Percentiles rank a stretch among this genome's conserved stretches.
Conservation (phyloP, 148 eudicot genomes). For the Fagopyrum esculentum region DNA sequence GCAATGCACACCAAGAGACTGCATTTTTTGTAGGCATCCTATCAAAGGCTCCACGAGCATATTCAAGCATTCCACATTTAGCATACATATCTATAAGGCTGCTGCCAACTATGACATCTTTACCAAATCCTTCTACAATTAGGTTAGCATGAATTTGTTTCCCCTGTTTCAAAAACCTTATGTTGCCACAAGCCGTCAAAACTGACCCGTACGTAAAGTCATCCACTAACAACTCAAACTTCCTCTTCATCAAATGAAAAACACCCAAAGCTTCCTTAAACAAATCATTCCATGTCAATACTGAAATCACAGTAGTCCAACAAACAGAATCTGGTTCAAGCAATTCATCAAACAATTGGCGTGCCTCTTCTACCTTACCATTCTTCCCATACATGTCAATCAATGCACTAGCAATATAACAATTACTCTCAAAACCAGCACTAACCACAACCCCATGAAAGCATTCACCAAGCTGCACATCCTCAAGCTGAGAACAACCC, state of each 20-base stretch:
- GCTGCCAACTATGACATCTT: conserved; percentile 55
- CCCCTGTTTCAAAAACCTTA: conserved; percentile 52
- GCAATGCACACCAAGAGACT: conserved; percentile 76
- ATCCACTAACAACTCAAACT: conserved; percentile 35
- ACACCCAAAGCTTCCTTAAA: conserved; percentile 48
- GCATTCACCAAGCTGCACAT: conserved; percentile 38
- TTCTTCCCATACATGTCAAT: conserved; percentile 76
- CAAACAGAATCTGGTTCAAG: conserved; percentile 59
- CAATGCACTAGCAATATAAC: conserved; percentile 53
- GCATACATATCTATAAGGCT: conserved; percentile 90
- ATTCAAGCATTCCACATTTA: conserved; percentile 50
- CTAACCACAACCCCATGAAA: conserved; percentile 65
- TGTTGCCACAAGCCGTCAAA: conserved; percentile 74
- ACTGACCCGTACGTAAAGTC: conserved; percentile 61
- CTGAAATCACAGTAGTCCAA: conserved; percentile 67
- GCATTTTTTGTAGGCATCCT: conserved; percentile 50
- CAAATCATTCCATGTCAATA: conserved; percentile 50
- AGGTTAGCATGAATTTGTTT: conserved; percentile 58
- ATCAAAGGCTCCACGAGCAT: conserved; percentile 46
- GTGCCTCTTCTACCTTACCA: conserved; percentile 27
- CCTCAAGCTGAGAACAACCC: conserved; percentile 60
- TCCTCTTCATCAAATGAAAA: conserved; percentile 46
- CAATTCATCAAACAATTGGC: conserved; percentile 58
- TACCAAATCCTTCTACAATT: conserved; percentile 33
- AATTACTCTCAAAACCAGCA: conserved; percentile 49